phyloP scores from a whole-genome alignment of 805 yeast genomes.

The Candida dajiaensis region DNA sequence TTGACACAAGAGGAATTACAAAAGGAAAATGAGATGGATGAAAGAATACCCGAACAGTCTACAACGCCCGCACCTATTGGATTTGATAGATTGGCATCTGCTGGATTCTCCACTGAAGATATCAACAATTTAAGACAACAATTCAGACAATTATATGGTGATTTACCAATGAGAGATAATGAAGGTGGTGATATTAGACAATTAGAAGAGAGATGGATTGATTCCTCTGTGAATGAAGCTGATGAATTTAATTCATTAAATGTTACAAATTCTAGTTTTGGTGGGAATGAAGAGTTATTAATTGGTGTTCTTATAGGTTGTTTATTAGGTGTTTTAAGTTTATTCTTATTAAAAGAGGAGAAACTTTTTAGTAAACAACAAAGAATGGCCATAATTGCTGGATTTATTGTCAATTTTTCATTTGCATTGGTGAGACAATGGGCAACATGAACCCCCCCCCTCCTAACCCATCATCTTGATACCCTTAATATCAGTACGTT shows the following conservation, averaged over 20 bases:
- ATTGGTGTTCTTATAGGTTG: conserved; percentile 71
- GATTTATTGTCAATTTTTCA: conserved; percentile 60
- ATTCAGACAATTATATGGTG: conserved; percentile 64
- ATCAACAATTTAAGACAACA: conserved; percentile 67
- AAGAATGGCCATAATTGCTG: conserved; percentile 65
- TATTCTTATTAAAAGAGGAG: conserved; percentile 57
- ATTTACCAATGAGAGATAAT: conserved; percentile 20
- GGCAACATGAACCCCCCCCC: conserved; percentile 4
- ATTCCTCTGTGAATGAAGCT: conserved; percentile 53
- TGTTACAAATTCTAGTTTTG: conserved; percentile 31
- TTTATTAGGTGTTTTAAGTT: conserved; percentile 65
- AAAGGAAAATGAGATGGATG: conserved; percentile 55
- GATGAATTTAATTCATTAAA: conserved; percentile 43
- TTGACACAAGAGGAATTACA: conserved; percentile 48
- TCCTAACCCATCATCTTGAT: too few species aligned
- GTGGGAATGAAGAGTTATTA: conserved; percentile 60
- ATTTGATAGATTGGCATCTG: conserved; percentile 74
- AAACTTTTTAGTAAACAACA: conserved; percentile 56
- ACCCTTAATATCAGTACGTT: too few species aligned
- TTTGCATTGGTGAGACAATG: conserved; percentile 51
- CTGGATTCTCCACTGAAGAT: conserved; percentile 80
- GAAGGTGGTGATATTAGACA: conserved; percentile 50
- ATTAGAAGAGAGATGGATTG: conserved; percentile 86
- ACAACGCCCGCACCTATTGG: conserved; percentile 73
- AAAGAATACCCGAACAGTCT: conserved; percentile 40